phyloP scores from a whole-genome alignment of 192 early-diverging fungal genomes.

The Polychytrium aggregatum region DNA sequence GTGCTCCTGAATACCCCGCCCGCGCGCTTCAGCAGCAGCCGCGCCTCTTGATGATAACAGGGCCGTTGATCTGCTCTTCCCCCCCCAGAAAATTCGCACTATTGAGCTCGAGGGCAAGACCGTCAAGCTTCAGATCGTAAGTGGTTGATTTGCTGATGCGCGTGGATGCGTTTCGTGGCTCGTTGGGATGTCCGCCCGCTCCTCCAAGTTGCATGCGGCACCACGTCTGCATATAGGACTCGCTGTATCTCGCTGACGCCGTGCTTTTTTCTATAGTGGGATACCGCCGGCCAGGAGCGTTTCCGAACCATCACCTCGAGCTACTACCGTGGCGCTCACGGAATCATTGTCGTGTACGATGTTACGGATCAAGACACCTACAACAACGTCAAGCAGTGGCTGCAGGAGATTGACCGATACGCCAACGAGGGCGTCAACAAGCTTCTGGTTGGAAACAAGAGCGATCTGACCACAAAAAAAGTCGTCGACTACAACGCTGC shows the following conservation, averaged over 20 bases:
- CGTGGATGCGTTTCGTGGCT: conserved; percentile 1
- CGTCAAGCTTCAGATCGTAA: conserved; percentile 92
- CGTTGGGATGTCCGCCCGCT: neutral
- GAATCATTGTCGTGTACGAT: conserved; percentile 98
- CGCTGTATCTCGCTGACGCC: conserved; percentile 4
- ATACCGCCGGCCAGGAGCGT: conserved; percentile 96
- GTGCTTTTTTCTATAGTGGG: conserved; percentile 52
- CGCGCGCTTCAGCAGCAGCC: too few relatives aligned
- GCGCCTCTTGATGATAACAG: too few relatives aligned
- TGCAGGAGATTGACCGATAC: conserved; percentile 97
- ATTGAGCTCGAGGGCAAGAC: conserved; percentile 98
- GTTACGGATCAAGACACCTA: conserved; percentile 94
- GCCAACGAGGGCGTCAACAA: conserved; percentile 97
- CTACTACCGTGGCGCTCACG: conserved; percentile 97
- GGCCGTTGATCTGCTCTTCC: too few relatives aligned
- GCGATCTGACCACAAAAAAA: conserved; percentile 88
- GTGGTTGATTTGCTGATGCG: conserved; percentile 11
- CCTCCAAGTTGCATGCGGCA: too few relatives aligned
- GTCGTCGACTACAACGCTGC: conserved; percentile 66
- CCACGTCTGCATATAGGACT: conserved; percentile 7
- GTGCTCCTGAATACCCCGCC: too few relatives aligned
- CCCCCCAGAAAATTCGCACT: conserved; percentile 85
- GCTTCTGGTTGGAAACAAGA: conserved; percentile 97
- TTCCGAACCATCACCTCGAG: conserved; percentile 98
- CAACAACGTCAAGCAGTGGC: conserved; percentile 94